Evolutionary conservation across 768 basidiomycete species (phyloP), one percentile per base, ranked within the genome.

Genomic region (Cystoderma amianthinum): DNA sequence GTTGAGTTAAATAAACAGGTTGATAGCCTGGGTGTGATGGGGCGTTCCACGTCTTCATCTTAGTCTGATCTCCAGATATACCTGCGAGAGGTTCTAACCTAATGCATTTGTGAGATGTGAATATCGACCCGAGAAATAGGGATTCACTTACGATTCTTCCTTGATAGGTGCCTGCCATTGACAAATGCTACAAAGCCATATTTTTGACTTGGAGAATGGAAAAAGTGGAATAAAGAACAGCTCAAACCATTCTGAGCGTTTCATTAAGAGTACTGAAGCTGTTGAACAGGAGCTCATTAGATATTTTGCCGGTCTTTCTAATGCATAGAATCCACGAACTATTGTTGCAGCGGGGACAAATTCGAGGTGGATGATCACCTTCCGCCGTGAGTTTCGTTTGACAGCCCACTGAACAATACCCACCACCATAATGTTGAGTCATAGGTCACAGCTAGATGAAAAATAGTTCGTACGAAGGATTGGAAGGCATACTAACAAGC

Each of bases 111-210:
- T 36, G n/a, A 9, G 6, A 9, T 7, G 9, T 17, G 17, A 36
- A 36, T 36, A 17, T 17, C 48, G 39, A 81, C 80, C 69, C 72
- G 44, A 63, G 56, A n/a, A n/a, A n/a, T n/a, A n/a, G n/a, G n/a
- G n/a, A n/a, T n/a, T n/a, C n/a, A n/a, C n/a, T n/a, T n/a, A n/a
- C n/a, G n/a, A n/a, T n/a, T n/a, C n/a, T n/a, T n/a, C n/a, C 50
- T 71, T 70, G 51, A 70, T 63, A 2, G 70, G 68, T 7, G 72
- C 67, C 44, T 65, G 69, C 71, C 83, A 82, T 43, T 80, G 76
- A 53, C 85, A 89, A 44, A 81, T 84, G 17, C 67, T 67, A 58
- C 85, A 89, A 43, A 80, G 54, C 81, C 85, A 86, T 38, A 88
- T 61, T 41, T 73, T 74, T 41, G 72, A 73, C 36, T 72, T 72